Evolutionary conservation across 306 rosid species (phyloP).

Genomic region (Glycine tomentella): DNA sequence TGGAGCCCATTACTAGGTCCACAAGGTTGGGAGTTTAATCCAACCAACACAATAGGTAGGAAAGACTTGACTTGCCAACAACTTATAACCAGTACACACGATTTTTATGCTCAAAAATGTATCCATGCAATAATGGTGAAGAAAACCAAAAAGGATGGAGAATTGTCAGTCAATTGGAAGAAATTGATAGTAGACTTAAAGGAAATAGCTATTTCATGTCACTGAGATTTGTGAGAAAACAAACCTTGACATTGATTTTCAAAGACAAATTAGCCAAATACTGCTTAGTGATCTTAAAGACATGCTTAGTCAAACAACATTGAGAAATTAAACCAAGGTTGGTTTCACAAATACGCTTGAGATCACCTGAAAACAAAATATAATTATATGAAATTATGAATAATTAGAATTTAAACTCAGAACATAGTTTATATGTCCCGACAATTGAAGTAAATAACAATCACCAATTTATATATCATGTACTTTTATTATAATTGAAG

Average conservation of each 20-base stretch:
- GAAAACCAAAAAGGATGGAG: slow-evolving; percentile 16
- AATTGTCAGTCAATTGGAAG: neutral
- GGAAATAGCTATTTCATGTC: slow-evolving; percentile 27
- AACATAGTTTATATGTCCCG: neutral
- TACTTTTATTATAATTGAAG: neutral
- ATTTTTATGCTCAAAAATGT: neutral
- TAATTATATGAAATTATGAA: neutral
- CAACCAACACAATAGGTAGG: neutral
- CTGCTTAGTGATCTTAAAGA: slow-evolving; percentile 81
- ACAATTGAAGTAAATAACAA: slow-evolving; percentile 26
- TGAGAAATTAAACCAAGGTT: slow-evolving; percentile 94
- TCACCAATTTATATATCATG: neutral
- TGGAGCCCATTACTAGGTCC: no score
- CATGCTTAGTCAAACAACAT: slow-evolving; percentile 93
- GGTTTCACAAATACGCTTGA: slow-evolving; percentile 93
- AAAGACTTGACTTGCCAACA: neutral
- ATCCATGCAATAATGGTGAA: slow-evolving; percentile 25
- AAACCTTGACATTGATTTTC: slow-evolving; percentile 90
- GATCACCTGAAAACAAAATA: slow-evolving; percentile 70
- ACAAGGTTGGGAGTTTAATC: neutral
- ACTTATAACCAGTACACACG: neutral
- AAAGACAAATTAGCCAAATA: slow-evolving; percentile 89
- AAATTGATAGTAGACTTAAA: neutral
- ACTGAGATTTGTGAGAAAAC: slow-evolving; percentile 26
- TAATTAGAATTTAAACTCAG: slow-evolving; percentile 10